phyloP scores from a whole-genome alignment of 371 early-diverging fungal species.

The Mucor sp. region DNA sequence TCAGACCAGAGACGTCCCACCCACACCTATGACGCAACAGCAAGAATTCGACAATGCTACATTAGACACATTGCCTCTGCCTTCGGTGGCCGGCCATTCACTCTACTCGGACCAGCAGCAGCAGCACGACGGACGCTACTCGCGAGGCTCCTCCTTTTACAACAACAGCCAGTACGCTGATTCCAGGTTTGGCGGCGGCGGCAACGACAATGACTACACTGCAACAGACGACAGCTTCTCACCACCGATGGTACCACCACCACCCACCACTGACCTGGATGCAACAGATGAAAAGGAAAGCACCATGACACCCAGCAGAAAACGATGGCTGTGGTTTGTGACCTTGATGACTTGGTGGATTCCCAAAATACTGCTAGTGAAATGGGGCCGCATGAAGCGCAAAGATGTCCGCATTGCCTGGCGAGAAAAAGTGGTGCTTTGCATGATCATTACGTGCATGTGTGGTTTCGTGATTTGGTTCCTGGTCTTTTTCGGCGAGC shows the following conservation, averaged over 20 bases:
- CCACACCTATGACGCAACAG: too few species aligned
- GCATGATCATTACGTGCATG: slow-evolving; percentile 81
- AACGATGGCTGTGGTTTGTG: slow-evolving; percentile 83
- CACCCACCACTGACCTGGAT: slow-evolving; percentile 23
- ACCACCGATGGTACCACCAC: not conserved
- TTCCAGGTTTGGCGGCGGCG: not conserved
- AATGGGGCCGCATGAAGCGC: slow-evolving; percentile 78
- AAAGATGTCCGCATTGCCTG: slow-evolving; percentile 91
- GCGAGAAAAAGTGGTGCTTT: slow-evolving; percentile 95
- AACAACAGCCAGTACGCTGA: slow-evolving; percentile 31
- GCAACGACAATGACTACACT: slow-evolving; percentile 11
- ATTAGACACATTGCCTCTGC: not conserved
- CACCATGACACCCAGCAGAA: slow-evolving; percentile 50
- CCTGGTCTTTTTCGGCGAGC: slow-evolving; percentile 83
- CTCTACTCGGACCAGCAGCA: not conserved
- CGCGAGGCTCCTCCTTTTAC: slow-evolving; percentile 22
- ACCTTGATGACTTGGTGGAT: slow-evolving; percentile 91
- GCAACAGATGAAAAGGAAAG: slow-evolving; percentile 51
- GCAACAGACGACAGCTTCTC: not conserved
- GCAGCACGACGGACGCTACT: too few species aligned
- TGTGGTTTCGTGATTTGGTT: slow-evolving; percentile 87
- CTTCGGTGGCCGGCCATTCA: not conserved
- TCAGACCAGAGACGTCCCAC: not conserved
- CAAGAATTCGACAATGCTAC: not conserved
- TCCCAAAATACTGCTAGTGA: slow-evolving; percentile 60